Evolutionary conservation across 805 yeast species (phyloP), one percentile per base, ranked within the genome.

Genomic region (Saturnispora mendoncae): DNA sequence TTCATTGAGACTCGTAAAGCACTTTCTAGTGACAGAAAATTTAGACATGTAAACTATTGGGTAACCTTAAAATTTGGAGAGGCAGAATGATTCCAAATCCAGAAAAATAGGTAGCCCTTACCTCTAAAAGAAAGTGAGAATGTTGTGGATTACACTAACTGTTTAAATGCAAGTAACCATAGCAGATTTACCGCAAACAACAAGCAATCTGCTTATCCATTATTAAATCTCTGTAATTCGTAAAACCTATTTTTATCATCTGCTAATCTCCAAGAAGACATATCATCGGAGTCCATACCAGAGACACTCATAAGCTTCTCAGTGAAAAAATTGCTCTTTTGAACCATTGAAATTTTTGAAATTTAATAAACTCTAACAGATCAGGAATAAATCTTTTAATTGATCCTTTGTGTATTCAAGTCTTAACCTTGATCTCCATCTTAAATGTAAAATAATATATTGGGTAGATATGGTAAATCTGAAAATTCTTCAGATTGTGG

Each of bases 341-440:
- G 83, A 1, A 92, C 97, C 74, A 90, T 84, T 51, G 84, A 78
- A 46, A 92, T 84, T n/a, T n/a, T 58, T 92, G 99, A 58, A 92
- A 92, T 51, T 74, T 80, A 14, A 97, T 87, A 53, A 92, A 92
- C 45, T 87, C 96, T 75, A 84, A 71, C 40, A 87, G 76, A 52
- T 84, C 70, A 0, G 96, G 94, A 52, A 92, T 41, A 86, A 64
- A 4, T 74, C 65, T 49, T 84, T 84, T 27, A 92, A 66, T 54
- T 92, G 97, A n/a, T 84, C 87, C 43, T 87, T 84, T 0, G 90
- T 69, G 55, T 84, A 88, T 1, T 98, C 99, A 95, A 92, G 80
- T 64, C 99, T 77, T 56, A 92, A 70, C 44, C 99, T 66, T 0
- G 97, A 88, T 46, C 86, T 72, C 20, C 87, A 64, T 43, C 99